phyloP scores from a whole-genome alignment of 2,329 filamentous ascomycete species.

The Aschersonia sp. region DNA sequence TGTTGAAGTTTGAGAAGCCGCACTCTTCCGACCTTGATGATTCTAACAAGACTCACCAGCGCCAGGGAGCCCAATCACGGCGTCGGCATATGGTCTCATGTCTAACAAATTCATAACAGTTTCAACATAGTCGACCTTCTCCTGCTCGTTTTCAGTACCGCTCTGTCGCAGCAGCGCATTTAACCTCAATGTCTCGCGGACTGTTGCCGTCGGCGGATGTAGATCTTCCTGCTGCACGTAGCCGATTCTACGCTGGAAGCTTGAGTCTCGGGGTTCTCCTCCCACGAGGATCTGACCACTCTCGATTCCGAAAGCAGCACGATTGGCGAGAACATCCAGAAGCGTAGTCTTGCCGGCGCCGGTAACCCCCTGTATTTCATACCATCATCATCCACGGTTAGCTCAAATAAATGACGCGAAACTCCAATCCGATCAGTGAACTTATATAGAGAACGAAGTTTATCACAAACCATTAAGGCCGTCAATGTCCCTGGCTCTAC shows the following conservation, averaged over 20 bases:
- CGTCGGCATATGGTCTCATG: constrained; percentile 37
- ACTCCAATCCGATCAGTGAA: too few relatives aligned
- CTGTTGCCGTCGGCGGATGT: constrained; percentile 27
- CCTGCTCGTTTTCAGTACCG: background rate
- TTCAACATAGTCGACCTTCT: constrained; percentile 11
- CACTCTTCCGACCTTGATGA: background rate
- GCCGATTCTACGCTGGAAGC: constrained; percentile 57
- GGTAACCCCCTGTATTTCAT: constrained; percentile 14
- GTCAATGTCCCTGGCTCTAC: constrained; percentile 62
- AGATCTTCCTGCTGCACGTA: constrained; percentile 57
- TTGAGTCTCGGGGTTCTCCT: constrained; percentile 47
- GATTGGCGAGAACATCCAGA: constrained; percentile 47
- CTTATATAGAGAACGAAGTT: too few relatives aligned
- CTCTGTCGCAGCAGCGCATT: constrained; percentile 27
- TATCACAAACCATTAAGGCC: constrained; percentile 54
- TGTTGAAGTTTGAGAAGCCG: background rate
- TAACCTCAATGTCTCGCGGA: constrained; percentile 25
- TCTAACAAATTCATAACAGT: constrained; percentile 23
- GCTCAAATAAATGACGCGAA: too few relatives aligned
- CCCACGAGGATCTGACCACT: constrained; percentile 57
- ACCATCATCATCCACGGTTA: too few relatives aligned
- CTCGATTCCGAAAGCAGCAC: constrained; percentile 60
- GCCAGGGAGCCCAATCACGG: constrained; percentile 30
- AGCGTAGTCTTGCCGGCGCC: constrained; percentile 49
- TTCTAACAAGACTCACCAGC: constrained; percentile 13